Base-by-base conservation (phyloP, 1,284 basidiomycete species). In the Xerocomus minutiporus region DNA sequence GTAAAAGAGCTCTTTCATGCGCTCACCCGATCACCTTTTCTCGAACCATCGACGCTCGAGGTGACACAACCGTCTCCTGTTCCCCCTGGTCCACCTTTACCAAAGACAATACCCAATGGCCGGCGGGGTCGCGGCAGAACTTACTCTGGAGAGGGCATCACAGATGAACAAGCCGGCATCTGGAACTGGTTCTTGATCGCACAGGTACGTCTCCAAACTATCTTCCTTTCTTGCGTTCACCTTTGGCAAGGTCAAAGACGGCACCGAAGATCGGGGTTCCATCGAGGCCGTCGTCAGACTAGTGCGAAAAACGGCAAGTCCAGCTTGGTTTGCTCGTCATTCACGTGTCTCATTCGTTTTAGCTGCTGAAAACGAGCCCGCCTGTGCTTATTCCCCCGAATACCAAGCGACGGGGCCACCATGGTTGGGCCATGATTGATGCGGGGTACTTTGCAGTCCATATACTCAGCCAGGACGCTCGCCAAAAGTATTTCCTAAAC, bases 391-490 rank as follows among this genome's bases (percentile, higher is more conserved):
- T 90, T 13, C 81, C 84, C 3, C 77, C 78, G 12, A 86, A 86
- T 57, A 72, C 77, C 25, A 83, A 82, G 60, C 75, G 77, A 34
- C 72, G 77, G 23, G 73, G 75, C 47, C 75, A 79, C 56, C 81
- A 83, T 52, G 86, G 85, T n/a, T 91, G 88, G 88, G 84, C 83
- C 2, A 82, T 91, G 82, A 73, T 91, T 46, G 88, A 91, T 65
- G 87, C 79, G 8, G 88, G 88, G 34, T 75, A 81, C 40, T 88
- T 88, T 73, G 88, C 82, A 2, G 81, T 91, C 9, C 88, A 91
- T 63, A 73, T 91, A 45, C 59, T 90, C 54, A 85, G 84, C 68
- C 77, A 70, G 54, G 75, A 78, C 32, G 81, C 82, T 26, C 72
- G 79, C 54, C 77, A 83, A 60, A 83, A 80, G 66, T 89, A 82